phyloP scores from a whole-genome alignment of 805 yeast species.

The Candida andamanensis region DNA sequence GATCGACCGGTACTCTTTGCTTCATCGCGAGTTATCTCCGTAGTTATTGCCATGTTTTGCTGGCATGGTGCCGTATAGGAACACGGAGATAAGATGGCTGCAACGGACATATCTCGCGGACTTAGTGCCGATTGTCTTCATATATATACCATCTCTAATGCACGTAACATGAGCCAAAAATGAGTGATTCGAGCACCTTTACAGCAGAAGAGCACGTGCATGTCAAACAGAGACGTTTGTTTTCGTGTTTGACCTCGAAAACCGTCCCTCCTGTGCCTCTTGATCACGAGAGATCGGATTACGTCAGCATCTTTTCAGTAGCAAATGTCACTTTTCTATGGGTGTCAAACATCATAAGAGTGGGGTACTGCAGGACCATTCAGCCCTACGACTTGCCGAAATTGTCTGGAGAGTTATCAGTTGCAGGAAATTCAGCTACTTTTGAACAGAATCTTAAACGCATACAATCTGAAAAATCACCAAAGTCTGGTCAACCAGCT shows the following conservation, averaged over 20 bases:
- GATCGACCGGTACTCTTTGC: slow-evolving; percentile 36
- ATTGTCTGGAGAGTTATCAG: slow-evolving; percentile 21
- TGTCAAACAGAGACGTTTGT: slow-evolving; percentile 13
- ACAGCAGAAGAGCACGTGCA: too few species aligned
- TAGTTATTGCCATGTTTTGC: background rate
- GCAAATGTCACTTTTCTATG: slow-evolving; percentile 52
- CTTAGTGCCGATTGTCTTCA: too few species aligned
- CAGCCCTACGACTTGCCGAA: slow-evolving; percentile 50
- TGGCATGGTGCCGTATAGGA: too few species aligned
- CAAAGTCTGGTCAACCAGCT: slow-evolving; percentile 10
- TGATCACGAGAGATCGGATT: slow-evolving; percentile 42
- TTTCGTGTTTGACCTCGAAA: slow-evolving; percentile 42
- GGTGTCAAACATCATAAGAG: slow-evolving; percentile 51
- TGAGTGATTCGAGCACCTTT: too few species aligned
- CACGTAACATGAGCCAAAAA: too few species aligned
- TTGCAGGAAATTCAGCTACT: slow-evolving; percentile 16
- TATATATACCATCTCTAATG: too few species aligned
- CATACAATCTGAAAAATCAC: slow-evolving; percentile 1
- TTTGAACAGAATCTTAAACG: slow-evolving; percentile 2
- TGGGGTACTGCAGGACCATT: slow-evolving; percentile 64
- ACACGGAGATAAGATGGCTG: too few species aligned
- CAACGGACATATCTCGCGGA: too few species aligned
- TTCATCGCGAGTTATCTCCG: slow-evolving; percentile 3
- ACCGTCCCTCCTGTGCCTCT: slow-evolving; percentile 45
- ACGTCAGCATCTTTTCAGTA: slow-evolving; percentile 21